A percentile compares a stretch with the other conserved stretches of the same genome.
phyloP scores from a whole-genome alignment of 345 rosid species.

The Pelargonium nanum region DNA sequence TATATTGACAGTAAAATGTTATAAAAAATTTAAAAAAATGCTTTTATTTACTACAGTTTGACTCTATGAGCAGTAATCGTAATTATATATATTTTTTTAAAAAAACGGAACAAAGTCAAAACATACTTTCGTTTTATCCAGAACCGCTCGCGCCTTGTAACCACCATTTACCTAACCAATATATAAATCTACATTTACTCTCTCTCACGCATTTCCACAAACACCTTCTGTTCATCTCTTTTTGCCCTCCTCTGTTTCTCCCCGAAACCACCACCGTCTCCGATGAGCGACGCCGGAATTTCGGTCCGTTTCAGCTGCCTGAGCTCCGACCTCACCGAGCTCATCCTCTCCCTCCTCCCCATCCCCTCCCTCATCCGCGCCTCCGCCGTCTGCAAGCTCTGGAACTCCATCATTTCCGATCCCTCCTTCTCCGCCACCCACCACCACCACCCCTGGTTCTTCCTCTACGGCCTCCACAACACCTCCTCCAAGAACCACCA shows the following conservation, averaged over 20 bases:
- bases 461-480: slow-evolving; percentile 84
- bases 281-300: slow-evolving; percentile 11
- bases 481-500: slow-evolving; percentile 65
- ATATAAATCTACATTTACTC: not conserved
- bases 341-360: slow-evolving; percentile 62
- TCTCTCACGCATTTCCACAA: not conserved
- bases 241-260: not conserved
- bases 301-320: slow-evolving; percentile 32
- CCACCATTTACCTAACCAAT: not conserved
- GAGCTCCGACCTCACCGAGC: slow-evolving; percentile 42
- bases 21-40: too few relatives aligned
- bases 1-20: too few relatives aligned
- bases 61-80: too few relatives aligned
- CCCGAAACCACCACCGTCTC: slow-evolving; percentile 21
- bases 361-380: slow-evolving; percentile 62
- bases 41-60: too few relatives aligned
- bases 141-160: too few relatives aligned
- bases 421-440: slow-evolving; percentile 23
- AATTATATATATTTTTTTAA: too few relatives aligned
- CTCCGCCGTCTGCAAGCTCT: slow-evolving; percentile 62
- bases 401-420: slow-evolving; percentile 41
- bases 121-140: too few relatives aligned
- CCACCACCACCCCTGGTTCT: slow-evolving; percentile 56
- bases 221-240: not conserved
- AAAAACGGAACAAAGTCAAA: too few relatives aligned